Evolutionary conservation across 768 basidiomycete species (phyloP).

Genomic region (Lactifluus volemus): DNA sequence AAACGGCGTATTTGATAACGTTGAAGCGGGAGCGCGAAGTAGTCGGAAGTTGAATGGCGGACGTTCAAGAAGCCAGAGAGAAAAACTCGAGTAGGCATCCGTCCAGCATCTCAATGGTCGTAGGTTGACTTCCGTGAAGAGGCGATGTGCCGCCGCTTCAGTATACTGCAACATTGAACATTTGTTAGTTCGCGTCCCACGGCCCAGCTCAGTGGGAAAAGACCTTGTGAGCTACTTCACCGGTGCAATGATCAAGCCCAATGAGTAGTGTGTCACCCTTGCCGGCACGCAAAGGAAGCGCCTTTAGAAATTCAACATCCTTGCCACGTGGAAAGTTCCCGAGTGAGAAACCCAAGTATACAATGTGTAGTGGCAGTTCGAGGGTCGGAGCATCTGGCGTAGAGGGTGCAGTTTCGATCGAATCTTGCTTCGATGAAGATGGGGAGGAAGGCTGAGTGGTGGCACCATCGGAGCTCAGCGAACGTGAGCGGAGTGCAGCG

Average conservation of each 20-base stretch:
- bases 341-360: slow-evolving; percentile 88
- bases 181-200: not conserved
- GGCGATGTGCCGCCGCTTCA: slow-evolving; percentile 50
- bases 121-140: slow-evolving; percentile 72
- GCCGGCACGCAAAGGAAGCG: slow-evolving; percentile 67
- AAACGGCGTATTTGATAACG: slow-evolving; percentile 36
- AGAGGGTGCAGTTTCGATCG: slow-evolving; percentile 31
- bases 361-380: slow-evolving; percentile 58
- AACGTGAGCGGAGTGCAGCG: slow-evolving; percentile 16
- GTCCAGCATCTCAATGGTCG: slow-evolving; percentile 82
- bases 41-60: slow-evolving; percentile 73
- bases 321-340: slow-evolving; percentile 79
- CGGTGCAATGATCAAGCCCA: slow-evolving; percentile 84
- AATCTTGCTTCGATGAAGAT: slow-evolving; percentile 18
- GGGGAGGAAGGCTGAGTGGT: slow-evolving; percentile 14
- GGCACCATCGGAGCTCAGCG: slow-evolving; percentile 33
- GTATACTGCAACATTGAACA: slow-evolving; percentile 53
- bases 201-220: slow-evolving; percentile 15
- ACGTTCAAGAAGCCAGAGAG: slow-evolving; percentile 86
- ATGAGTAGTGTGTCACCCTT: slow-evolving; percentile 78
- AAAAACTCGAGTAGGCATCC: slow-evolving; percentile 62
- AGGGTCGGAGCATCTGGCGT: slow-evolving; percentile 35
- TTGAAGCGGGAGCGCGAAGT: slow-evolving; percentile 33
- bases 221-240: slow-evolving; percentile 85
- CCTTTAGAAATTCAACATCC: slow-evolving; percentile 64